Conservation (phyloP, 306 rosid species). For the Notholithocarpus densiflorus region DNA sequence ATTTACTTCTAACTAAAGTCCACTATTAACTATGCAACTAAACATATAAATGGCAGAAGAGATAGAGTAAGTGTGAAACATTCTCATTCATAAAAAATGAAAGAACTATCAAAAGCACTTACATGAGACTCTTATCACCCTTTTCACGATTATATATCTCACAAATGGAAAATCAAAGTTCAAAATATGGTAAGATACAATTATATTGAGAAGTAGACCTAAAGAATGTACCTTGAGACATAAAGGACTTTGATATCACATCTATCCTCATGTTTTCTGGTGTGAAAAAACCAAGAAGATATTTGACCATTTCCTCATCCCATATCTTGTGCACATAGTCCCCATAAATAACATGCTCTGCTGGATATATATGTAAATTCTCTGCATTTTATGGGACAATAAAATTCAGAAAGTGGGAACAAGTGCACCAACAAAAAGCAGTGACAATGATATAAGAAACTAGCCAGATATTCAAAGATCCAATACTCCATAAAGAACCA, state of each 20-base stretch:
- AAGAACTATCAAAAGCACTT: background rate
- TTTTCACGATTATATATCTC: background rate
- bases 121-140: background rate
- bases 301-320: conserved; percentile 68
- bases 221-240: conserved; percentile 51
- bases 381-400: conserved; percentile 39
- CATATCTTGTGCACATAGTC: conserved; percentile 71
- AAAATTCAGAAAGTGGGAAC: background rate
- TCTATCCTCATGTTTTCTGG: conserved; percentile 97
- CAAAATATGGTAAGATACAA: background rate
- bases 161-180: background rate
- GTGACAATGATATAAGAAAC: background rate
- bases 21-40: conserved; percentile 15
- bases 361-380: conserved; percentile 60
- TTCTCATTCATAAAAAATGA: background rate
- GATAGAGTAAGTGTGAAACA: background rate
- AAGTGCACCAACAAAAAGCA: conserved; percentile 18
- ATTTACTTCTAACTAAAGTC: conserved; percentile 8
- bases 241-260: conserved; percentile 61
- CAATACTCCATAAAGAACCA: background rate
- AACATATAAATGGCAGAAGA: background rate
- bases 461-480: background rate
- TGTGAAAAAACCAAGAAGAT: conserved; percentile 68
- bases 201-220: conserved; percentile 12
- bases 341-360: conserved; percentile 89